A percentile compares a stretch with the other conserved stretches of the same genome.
phyloP scores from a whole-genome alignment of 129 eudicot species.

The Saposhnikovia divaricata region DNA sequence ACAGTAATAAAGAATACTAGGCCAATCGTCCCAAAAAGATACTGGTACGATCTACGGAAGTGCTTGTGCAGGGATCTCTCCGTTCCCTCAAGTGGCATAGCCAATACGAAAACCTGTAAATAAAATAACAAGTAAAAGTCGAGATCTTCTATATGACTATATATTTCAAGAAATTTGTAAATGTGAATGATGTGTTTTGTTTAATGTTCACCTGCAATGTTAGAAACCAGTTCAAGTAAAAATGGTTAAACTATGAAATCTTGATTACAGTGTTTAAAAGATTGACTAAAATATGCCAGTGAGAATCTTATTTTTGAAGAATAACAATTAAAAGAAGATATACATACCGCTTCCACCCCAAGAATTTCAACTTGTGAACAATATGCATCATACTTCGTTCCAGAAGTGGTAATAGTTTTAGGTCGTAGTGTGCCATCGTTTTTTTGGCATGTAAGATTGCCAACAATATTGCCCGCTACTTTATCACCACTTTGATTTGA shows the following conservation, averaged over 20 bases:
- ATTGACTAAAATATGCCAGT: not conserved
- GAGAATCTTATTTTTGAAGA: not conserved
- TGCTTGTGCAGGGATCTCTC: slow-evolving; percentile 25
- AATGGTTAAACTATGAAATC: not conserved
- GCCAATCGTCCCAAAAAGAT: slow-evolving; percentile 23
- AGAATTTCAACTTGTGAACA: slow-evolving; percentile 35
- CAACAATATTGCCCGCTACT: slow-evolving; percentile 6
- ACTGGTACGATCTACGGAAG: slow-evolving; percentile 18
- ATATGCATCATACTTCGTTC: slow-evolving; percentile 26
- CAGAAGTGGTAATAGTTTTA: slow-evolving; percentile 20
- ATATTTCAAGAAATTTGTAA: not conserved
- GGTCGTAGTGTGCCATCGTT: slow-evolving; percentile 13
- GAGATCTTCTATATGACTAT: not conserved
- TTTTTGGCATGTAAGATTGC: slow-evolving; percentile 22
- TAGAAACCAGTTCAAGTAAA: not conserved
- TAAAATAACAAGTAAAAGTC: not conserved
- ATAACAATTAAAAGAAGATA: not conserved
- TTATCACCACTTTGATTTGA: slow-evolving; percentile 15
- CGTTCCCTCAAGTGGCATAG: slow-evolving; percentile 32
- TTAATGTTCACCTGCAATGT: not conserved
- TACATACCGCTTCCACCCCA: slow-evolving; percentile 37
- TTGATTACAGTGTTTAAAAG: not conserved
- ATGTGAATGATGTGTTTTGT: too few species aligned
- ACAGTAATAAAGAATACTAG: slow-evolving; percentile 10
- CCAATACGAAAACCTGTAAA: slow-evolving; percentile 47